Percentiles rank a stretch among this genome's conserved stretches.
phyloP scores from a whole-genome alignment of 2,329 filamentous ascomycete genomes.

The Botrytis galanthina region DNA sequence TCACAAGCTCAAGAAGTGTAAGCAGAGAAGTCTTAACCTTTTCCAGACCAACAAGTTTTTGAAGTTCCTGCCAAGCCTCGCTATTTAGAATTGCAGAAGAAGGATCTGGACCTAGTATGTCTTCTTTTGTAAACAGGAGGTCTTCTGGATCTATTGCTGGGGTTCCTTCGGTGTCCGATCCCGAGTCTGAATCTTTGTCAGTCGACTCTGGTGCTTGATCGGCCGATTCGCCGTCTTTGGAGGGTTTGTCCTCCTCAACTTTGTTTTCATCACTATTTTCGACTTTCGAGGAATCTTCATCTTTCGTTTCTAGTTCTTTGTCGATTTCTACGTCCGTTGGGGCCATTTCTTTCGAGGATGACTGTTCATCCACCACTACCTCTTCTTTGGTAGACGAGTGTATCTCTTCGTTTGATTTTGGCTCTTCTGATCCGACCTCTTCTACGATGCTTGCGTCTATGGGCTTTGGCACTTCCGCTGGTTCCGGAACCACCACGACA shows the following conservation, averaged over 20 bases:
- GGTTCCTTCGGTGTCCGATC: background rate
- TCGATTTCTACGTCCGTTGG: background rate
- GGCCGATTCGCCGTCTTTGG: background rate
- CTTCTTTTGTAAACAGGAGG: conserved; percentile 56
- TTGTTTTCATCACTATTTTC: background rate
- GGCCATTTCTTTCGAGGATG: background rate
- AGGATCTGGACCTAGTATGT: conserved; percentile 68
- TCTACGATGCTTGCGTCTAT: background rate
- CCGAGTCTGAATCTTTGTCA: background rate
- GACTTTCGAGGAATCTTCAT: background rate
- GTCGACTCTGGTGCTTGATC: background rate
- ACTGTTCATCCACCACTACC: background rate
- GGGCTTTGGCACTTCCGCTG: background rate
- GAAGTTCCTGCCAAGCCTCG: conserved; percentile 56
- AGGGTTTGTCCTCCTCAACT: background rate
- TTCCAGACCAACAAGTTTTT: conserved; percentile 55
- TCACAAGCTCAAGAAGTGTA: conserved; percentile 53
- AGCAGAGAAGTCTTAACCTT: conserved; percentile 55
- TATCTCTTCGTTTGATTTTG: background rate
- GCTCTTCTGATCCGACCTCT: background rate
- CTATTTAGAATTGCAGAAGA: conserved; percentile 49
- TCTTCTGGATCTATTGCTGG: conserved; percentile 1
- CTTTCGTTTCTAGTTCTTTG: background rate
- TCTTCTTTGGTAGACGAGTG: background rate
- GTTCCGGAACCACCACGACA: background rate